Evolutionary conservation across 1,139 yeast species (phyloP), one percentile per base, ranked within the genome.

Genomic region (Pichia sp.): DNA sequence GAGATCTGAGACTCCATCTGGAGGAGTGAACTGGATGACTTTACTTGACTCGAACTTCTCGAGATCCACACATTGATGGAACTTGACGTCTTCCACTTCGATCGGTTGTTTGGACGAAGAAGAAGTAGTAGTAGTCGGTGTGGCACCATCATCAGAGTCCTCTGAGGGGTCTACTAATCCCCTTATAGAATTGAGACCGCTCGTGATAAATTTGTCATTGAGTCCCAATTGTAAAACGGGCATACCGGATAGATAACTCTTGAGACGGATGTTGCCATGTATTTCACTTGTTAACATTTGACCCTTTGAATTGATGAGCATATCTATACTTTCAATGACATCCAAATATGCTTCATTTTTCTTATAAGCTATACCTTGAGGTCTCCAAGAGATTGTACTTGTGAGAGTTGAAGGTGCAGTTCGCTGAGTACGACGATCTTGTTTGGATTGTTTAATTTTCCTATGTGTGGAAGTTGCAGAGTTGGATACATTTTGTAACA

Each of bases 321-420:
- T 82, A 55, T 93, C 93, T 49, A 91, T 87, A 13, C 87, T 77
- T 58, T 91, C 98, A 28, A 93, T 77, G 32, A 91, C 97, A 59
- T 91, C 98, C 60, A 91, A 69, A 58, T 85, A 91, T 6, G 97
- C 98, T 61, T 91, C 98, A 58, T 91, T 91, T 62, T 88, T 91
- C 60, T 88, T 84, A 60, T 91, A 88, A 32, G 64, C 59, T 34
- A 91, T 85, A 3, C 96, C 97, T 46, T 88, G 96, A 30, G 86
- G 78, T 59, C 98, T 77, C 98, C 98, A 91, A 45, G 91, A 82
- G 30, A 93, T 96, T 7, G 95, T 86, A 55, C 88, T 88, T 21
- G 98, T 91, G 26, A 91, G 77, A 0, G 96, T 95, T 33, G 80
- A 74, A 4, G 98, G 98, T 2, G 97, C 96, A 37, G 45, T 44